These are phyloP conservation scores for Yamadazyma diospyri DNA, from an alignment of 1,139 yeast species.

Conservation along the genomic window DNA sequence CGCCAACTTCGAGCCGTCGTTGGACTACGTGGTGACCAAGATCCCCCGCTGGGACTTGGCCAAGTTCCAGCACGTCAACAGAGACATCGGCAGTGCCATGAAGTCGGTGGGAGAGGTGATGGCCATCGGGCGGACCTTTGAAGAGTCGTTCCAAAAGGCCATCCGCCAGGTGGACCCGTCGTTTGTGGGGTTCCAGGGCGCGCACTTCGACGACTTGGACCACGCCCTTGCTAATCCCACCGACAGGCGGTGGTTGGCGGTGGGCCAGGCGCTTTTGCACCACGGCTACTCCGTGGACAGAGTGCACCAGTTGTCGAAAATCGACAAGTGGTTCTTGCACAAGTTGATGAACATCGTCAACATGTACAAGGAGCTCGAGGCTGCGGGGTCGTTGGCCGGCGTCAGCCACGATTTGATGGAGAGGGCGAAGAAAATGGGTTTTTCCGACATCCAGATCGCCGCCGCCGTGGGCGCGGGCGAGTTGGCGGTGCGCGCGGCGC, in stretches of 20 bases:
- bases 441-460: conserved; percentile 92
- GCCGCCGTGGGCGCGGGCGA: conserved; percentile 66
- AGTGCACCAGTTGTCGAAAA: conserved; percentile 86
- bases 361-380: conserved; percentile 78
- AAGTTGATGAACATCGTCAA: conserved; percentile 88
- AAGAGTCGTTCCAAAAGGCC: conserved; percentile 97
- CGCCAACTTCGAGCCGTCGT: conserved; percentile 95
- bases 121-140: conserved; percentile 98
- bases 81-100: conserved; percentile 94
- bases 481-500: conserved; percentile 72
- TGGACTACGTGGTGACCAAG: conserved; percentile 95
- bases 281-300: conserved; percentile 87
- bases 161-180: conserved; percentile 96
- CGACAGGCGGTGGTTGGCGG: conserved; percentile 97
- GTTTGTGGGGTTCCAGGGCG: conserved; percentile 89
- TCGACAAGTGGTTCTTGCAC: conserved; percentile 94
- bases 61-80: conserved; percentile 90
- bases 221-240: conserved; percentile 84
- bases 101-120: conserved; percentile 99
- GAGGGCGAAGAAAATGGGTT: conserved; percentile 90
- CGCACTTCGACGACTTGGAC: conserved; percentile 75
- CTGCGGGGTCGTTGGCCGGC: conserved; percentile 52
- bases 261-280: conserved; percentile 91
- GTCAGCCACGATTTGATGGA: conserved; percentile 67
- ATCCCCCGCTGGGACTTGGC: conserved; percentile 98